Percentiles rank a stretch among this genome's conserved stretches.
Conservation (phyloP, 1,284 basidiomycete species). For the Athelia sp. region DNA sequence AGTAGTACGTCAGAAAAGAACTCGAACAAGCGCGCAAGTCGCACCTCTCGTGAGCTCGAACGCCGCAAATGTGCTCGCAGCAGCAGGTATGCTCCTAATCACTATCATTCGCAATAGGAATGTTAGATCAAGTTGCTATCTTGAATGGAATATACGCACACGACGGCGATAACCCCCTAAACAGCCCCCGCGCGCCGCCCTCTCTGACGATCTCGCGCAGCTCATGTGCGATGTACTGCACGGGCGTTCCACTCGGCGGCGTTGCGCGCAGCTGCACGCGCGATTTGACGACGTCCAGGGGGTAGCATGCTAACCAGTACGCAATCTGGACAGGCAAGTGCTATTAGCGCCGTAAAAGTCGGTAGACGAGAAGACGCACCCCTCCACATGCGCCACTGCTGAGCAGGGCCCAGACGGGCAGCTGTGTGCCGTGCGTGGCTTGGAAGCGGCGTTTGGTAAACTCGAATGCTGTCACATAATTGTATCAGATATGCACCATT, state of each 20-base stretch:
- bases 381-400: slow-evolving; percentile 88
- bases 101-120: slow-evolving; percentile 9
- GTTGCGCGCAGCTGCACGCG: slow-evolving; percentile 77
- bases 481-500: not conserved
- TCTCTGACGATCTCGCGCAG: slow-evolving; percentile 65
- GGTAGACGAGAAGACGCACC: slow-evolving; percentile 38
- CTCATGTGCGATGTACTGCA: slow-evolving; percentile 79
- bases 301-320: slow-evolving; percentile 95
- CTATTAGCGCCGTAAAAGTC: not conserved
- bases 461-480: slow-evolving; percentile 65
- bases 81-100: slow-evolving; percentile 77
- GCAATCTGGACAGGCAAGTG: slow-evolving; percentile 47
- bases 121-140: too few relatives aligned
- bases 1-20: too few relatives aligned
- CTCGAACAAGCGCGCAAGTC: too few relatives aligned
- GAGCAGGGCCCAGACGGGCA: slow-evolving; percentile 89
- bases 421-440: slow-evolving; percentile 50
- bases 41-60: slow-evolving; percentile 82
- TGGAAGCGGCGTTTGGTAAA: slow-evolving; percentile 79
- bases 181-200: slow-evolving; percentile 73
- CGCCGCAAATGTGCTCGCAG: slow-evolving; percentile 87
- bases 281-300: slow-evolving; percentile 89
- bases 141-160: slow-evolving; percentile 45
- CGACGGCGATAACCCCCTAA: slow-evolving; percentile 70
- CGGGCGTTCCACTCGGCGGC: slow-evolving; percentile 74